Base-by-base conservation (phyloP, 176 grass and related monocot genomes). In the Dendrocalamus sinicus region DNA sequence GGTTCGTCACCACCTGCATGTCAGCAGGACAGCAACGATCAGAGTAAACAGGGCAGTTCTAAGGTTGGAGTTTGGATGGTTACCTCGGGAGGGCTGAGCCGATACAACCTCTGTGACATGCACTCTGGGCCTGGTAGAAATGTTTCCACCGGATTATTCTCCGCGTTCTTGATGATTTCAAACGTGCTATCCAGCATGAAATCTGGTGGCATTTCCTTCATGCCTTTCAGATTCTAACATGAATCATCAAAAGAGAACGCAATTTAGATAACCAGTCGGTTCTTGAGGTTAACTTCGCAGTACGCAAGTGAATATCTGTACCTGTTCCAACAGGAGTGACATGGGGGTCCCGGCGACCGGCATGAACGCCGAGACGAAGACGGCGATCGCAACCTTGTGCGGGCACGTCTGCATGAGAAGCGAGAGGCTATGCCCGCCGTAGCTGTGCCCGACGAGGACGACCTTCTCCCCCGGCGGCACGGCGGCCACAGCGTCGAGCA, bases 71-170 rank as follows among this genome's bases (percentile, higher is more conserved):
- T 1, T 74, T 30, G 22, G 8, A 3, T 6, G 19, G 15, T 35
- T 76, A 88, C 86, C 86, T 88, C 72, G 19, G 53, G 63, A 79
- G 87, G 81, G 81, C 73, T 72, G 73, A 84, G 87, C 74, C 84
- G 87, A 55, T 89, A 89, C 81, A 89, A 39, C n/a, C 12, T 89
- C 35, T 57, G 53, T 24, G 81, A 52, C 75, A 89, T 24, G 35
- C 58, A 89, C 43, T 89, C 39, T 2, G 23, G 50, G 12, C 81
- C 87, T 5, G 73, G 39, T 2, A 43, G 30, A 11, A 73, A 84
- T 86, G 62, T 67, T 2, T 80, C 44, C 26, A n/a, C 17, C 20
- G 44, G 62, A 52, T 52, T 39, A 46, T 37, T 17, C 10, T 28
- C 50, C 10, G 45, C 44, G 12, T 5, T 51, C 44, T 80, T 26